Conservation (phyloP, 257 asterid species). For the Rhazya stricta region DNA sequence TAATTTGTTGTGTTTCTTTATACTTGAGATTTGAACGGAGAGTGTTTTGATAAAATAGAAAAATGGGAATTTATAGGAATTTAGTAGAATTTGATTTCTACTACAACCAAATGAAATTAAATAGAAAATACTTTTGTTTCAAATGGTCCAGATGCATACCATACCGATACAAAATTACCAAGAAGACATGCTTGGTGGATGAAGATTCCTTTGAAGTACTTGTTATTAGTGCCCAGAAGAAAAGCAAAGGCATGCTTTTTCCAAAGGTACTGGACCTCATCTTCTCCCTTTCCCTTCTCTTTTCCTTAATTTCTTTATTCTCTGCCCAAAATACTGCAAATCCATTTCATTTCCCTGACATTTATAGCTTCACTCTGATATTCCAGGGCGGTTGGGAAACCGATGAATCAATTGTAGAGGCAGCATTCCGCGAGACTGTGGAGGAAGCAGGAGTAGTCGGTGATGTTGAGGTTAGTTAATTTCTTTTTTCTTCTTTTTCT, state of each 20-base stretch:
- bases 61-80: too few relatives aligned
- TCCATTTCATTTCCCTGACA: neutral
- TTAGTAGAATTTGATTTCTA: neutral
- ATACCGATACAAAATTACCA: constrained; percentile 46
- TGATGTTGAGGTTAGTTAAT: constrained; percentile 58
- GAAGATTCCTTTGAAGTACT: constrained; percentile 86
- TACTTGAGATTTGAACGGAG: too few relatives aligned
- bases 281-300: neutral
- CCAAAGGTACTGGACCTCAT: constrained; percentile 58
- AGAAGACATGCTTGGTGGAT: constrained; percentile 25
- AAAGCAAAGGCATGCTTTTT: constrained; percentile 81
- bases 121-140: neutral
- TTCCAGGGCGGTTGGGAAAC: constrained; percentile 88
- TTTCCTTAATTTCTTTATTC: neutral
- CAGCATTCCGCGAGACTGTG: constrained; percentile 77
- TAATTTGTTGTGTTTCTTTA: too few relatives aligned
- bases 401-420: constrained; percentile 64
- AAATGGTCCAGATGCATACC: constrained; percentile 67
- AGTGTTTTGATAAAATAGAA: too few relatives aligned
- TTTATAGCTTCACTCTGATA: constrained; percentile 7
- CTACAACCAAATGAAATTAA: neutral
- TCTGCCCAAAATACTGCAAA: neutral
- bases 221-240: constrained; percentile 66
- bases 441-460: constrained; percentile 98
- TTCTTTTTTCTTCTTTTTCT: too few relatives aligned